Conservation (phyloP, 2,329 filamentous ascomycete genomes). For the Paecilomyces fulvus region DNA sequence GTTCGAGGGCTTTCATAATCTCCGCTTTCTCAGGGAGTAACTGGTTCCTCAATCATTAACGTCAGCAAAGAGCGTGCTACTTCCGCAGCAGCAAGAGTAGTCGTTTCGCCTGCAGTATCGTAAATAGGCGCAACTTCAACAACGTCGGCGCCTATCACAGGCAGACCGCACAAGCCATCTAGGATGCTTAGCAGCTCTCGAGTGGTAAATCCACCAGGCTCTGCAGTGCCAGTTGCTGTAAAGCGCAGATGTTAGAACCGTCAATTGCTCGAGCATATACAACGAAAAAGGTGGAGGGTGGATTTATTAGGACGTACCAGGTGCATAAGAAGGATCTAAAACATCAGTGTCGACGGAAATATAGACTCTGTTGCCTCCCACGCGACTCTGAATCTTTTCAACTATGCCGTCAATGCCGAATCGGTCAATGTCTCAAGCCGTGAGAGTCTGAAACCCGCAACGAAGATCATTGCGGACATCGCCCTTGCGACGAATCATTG, state of each 20-base stretch:
- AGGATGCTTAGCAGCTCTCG: conserved; percentile 47
- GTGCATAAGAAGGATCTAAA: conserved; percentile 47
- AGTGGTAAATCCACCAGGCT: conserved; percentile 49
- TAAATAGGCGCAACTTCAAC: conserved; percentile 51
- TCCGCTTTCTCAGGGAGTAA: background rate
- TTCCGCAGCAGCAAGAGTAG: conserved; percentile 46
- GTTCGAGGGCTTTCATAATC: background rate
- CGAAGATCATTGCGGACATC: conserved; percentile 45
- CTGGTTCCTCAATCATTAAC: conserved; percentile 24
- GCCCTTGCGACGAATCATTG: conserved; percentile 40
- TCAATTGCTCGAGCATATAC: background rate
- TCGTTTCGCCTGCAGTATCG: conserved; percentile 47
- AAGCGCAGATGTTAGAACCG: background rate
- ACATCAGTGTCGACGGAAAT: conserved; percentile 51
- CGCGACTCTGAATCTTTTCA: conserved; percentile 39
- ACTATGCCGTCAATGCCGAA: conserved; percentile 42
- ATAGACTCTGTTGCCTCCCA: conserved; percentile 43
- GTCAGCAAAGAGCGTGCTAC: conserved; percentile 43
- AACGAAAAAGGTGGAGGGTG: background rate
- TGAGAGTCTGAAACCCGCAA: conserved; percentile 48
- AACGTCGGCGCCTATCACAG: conserved; percentile 47
- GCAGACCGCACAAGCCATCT: conserved; percentile 43
- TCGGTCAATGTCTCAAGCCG: conserved; percentile 45
- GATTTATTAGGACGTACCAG: conserved; percentile 21
- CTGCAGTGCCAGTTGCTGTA: conserved; percentile 45